These are phyloP conservation scores for Dovyalis caffra DNA, from an alignment of 345 rosid genomes.

Conservation along the genomic window DNA sequence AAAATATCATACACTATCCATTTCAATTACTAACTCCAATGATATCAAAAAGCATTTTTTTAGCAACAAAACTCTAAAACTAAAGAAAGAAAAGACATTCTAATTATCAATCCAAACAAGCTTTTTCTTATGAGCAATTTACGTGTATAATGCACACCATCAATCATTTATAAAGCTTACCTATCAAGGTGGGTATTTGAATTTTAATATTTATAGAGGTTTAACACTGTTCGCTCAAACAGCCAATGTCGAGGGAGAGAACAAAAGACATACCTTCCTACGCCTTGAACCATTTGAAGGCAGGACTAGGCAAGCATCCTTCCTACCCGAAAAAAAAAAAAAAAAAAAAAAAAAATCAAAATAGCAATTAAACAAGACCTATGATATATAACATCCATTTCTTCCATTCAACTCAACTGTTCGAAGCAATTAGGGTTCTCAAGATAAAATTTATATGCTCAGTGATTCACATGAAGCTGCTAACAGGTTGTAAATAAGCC, in stretches of 20 bases:
- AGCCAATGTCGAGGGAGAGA: neutral
- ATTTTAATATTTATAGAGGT: no score
- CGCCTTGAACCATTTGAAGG: constrained; percentile 32
- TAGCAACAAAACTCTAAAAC: no score
- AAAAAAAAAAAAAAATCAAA: constrained; percentile 14
- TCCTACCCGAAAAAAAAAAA: constrained; percentile 43
- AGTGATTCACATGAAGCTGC: neutral
- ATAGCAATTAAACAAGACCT: neutral
- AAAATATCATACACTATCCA: neutral
- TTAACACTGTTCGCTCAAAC: neutral
- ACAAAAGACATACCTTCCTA: constrained; percentile 41
- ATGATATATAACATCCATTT: neutral
- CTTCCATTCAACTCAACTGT: neutral
- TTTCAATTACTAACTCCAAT: neutral
- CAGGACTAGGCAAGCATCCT: constrained; percentile 27
- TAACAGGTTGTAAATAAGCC: neutral
- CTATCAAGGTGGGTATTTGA: neutral
- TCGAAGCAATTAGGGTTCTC: neutral
- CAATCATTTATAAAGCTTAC: neutral
- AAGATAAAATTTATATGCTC: neutral
- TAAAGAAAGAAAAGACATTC: neutral
- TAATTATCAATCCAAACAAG: neutral
- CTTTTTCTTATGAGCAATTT: neutral
- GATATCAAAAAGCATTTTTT: no score
- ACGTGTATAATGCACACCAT: neutral